Evolutionary conservation across 805 yeast genomes (phyloP).

Genomic region (Ogataea chonburiensis): DNA sequence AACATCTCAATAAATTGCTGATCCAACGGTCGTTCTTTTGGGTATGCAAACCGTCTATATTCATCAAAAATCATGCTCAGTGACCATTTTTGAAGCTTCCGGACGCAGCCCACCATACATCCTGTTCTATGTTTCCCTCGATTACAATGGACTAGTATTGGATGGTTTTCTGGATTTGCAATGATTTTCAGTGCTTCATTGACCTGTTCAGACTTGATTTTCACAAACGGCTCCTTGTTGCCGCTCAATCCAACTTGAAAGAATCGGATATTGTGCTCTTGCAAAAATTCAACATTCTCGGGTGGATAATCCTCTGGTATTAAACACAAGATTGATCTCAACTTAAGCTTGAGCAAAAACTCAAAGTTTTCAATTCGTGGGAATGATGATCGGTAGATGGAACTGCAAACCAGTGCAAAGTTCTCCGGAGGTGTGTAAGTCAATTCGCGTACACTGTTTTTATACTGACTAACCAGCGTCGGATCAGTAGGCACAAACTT

Average conservation of each 20-base stretch:
- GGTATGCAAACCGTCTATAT: slow-evolving; percentile 89
- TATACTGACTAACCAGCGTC: slow-evolving; percentile 21
- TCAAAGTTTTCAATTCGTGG: slow-evolving; percentile 82
- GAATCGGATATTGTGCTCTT: slow-evolving; percentile 58
- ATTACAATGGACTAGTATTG: slow-evolving; percentile 90
- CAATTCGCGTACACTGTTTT: slow-evolving; percentile 3
- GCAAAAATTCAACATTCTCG: slow-evolving; percentile 65
- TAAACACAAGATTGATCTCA: slow-evolving; percentile 76
- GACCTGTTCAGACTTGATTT: slow-evolving; percentile 61
- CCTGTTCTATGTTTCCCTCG: slow-evolving; percentile 97
- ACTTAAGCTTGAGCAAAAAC: slow-evolving; percentile 57
- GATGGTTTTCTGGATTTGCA: slow-evolving; percentile 83
- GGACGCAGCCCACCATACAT: slow-evolving; percentile 87
- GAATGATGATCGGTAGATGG: slow-evolving; percentile 83
- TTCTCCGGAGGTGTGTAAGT: slow-evolving; percentile 77
- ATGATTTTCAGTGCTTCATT: slow-evolving; percentile 81
- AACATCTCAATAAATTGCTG: slow-evolving; percentile 93
- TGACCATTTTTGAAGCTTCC: slow-evolving; percentile 90
- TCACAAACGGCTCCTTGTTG: slow-evolving; percentile 91
- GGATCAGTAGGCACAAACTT: slow-evolving; percentile 31
- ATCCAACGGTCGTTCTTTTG: slow-evolving; percentile 93
- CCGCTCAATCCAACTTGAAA: slow-evolving; percentile 94
- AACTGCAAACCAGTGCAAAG: slow-evolving; percentile 77
- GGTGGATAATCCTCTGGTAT: slow-evolving; percentile 91
- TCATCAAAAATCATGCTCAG: slow-evolving; percentile 93